A percentile compares a stretch with the other conserved stretches of the same genome.
These are phyloP conservation scores for Sporothrix globosa DNA, from an alignment of 2,329 filamentous ascomycete species.

Conservation along the genomic window DNA sequence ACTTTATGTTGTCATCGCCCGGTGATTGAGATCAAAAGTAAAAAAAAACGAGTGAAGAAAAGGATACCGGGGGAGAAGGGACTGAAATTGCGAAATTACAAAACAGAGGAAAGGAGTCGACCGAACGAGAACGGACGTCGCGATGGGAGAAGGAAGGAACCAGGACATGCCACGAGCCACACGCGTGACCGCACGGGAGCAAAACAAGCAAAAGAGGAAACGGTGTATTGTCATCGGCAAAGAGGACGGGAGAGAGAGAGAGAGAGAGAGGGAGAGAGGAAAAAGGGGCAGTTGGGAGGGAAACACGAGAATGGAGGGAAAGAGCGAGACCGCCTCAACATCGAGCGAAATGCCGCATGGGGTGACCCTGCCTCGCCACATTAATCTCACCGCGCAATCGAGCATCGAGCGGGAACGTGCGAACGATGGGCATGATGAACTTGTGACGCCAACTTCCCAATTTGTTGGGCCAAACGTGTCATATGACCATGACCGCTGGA, in stretches of 20 bases:
- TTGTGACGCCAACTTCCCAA: neutral
- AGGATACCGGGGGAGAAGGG: neutral
- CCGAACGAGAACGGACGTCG: neutral
- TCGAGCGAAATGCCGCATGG: neutral
- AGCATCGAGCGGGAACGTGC: neutral
- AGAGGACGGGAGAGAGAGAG: neutral
- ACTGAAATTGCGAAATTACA: constrained; percentile 7
- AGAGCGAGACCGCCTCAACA: neutral
- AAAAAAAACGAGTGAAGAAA: neutral
- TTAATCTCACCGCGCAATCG: neutral
- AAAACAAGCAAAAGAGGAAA: neutral
- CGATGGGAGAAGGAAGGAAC: neutral
- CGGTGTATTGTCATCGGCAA: neutral
- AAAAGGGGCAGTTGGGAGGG: neutral
- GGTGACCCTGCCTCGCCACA: neutral
- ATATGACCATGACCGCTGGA: neutral
- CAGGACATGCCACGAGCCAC: neutral
- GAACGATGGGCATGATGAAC: neutral
- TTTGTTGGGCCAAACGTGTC: neutral
- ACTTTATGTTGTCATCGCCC: neutral
- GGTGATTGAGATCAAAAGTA: neutral
- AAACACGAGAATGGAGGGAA: neutral
- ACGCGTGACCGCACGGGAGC: neutral
- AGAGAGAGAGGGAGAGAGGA: neutral
- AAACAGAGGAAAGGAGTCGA: neutral